A percentile compares a stretch with the other conserved stretches of the same genome.
Evolutionary conservation across 2,329 filamentous ascomycete species (phyloP).

Genomic region (Venturia nashicola): DNA sequence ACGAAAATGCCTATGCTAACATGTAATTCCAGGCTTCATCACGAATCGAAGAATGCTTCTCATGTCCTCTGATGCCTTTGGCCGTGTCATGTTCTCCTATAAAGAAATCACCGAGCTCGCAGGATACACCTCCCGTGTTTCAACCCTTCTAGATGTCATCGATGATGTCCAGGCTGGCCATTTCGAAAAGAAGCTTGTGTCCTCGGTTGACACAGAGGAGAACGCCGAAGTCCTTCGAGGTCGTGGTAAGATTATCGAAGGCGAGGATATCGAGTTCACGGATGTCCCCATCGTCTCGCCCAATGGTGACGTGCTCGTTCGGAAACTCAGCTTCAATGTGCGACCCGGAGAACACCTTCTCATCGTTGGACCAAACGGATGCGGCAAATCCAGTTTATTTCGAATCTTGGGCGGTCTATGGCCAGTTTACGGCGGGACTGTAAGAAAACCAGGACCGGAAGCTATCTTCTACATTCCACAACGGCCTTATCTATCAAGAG

Average conservation of each 20-base stretch:
- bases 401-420: slow-evolving; percentile 90
- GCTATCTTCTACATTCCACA: slow-evolving; percentile 99
- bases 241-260: slow-evolving; percentile 71
- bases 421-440: slow-evolving; percentile 92
- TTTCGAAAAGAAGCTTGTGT: slow-evolving; percentile 94
- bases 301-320: slow-evolving; percentile 86
- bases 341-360: slow-evolving; percentile 79
- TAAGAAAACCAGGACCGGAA: slow-evolving; percentile 80
- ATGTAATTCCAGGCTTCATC: slow-evolving; percentile 53
- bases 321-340: slow-evolving; percentile 75
- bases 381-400: slow-evolving; percentile 92
- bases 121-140: slow-evolving; percentile 86
- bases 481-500: slow-evolving; percentile 81
- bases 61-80: slow-evolving; percentile 89
- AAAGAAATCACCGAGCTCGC: slow-evolving; percentile 94
- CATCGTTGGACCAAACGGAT: slow-evolving; percentile 93
- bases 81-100: slow-evolving; percentile 94
- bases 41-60: slow-evolving; percentile 88
- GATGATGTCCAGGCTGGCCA: slow-evolving; percentile 80
- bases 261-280: slow-evolving; percentile 70
- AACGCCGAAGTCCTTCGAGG: slow-evolving; percentile 75
- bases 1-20: slow-evolving; percentile 12
- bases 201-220: slow-evolving; percentile 67
- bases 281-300: slow-evolving; percentile 93
- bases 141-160: slow-evolving; percentile 84